A percentile compares a stretch with the other conserved stretches of the same genome.
phyloP scores from a whole-genome alignment of 129 eudicot species.

The Ambrosia trifida region DNA sequence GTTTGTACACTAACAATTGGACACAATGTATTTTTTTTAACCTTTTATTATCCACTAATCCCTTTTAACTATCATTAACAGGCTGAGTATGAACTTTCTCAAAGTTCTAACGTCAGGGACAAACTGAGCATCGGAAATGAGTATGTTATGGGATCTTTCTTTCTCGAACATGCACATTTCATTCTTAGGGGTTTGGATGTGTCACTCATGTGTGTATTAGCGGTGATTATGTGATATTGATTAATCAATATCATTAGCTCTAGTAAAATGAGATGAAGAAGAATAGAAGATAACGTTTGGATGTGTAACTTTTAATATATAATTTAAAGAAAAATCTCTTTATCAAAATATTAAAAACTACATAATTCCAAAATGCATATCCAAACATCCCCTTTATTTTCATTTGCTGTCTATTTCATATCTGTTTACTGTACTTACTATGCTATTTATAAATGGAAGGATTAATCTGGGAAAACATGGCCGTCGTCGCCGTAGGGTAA shows the following conservation, averaged over 20 bases:
- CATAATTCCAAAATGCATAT: background rate
- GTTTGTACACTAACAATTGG: background rate
- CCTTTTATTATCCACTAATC: conserved; percentile 18
- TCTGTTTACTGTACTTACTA: conserved; percentile 21
- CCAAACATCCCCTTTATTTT: background rate
- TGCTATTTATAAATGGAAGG: conserved; percentile 47
- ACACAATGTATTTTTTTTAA: background rate
- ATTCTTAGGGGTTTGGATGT: background rate
- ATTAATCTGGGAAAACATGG: conserved; percentile 67
- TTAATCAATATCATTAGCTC: background rate
- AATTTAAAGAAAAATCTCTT: background rate
- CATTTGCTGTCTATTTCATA: background rate
- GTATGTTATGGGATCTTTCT: conserved; percentile 38
- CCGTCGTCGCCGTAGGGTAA: conserved; percentile 79
- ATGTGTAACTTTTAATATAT: background rate
- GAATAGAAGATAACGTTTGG: background rate
- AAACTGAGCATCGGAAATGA: conserved; percentile 72
- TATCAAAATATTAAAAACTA: background rate
- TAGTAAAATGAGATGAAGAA: background rate
- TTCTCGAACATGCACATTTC: background rate
- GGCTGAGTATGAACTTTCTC: conserved; percentile 86
- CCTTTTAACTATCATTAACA: conserved; percentile 25
- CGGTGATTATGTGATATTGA: background rate
- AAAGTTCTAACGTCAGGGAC: conserved; percentile 53
- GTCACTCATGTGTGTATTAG: conserved; percentile 3